phyloP scores from a whole-genome alignment of 2,329 filamentous ascomycete species.

The Byssothecium circinans region DNA sequence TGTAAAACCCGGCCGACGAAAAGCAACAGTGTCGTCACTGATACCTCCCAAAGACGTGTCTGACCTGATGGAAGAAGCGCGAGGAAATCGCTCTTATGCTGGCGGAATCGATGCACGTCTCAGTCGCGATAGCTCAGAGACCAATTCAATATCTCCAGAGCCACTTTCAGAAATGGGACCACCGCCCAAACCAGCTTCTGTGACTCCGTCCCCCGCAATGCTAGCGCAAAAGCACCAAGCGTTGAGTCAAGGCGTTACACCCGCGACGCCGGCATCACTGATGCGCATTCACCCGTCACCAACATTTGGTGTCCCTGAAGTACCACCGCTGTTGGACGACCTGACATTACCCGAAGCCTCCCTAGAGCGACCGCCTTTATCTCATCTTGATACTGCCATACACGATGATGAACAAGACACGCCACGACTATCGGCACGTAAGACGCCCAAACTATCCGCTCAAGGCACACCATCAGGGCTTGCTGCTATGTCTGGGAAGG shows the following conservation, averaged over 20 bases:
- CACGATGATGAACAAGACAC: conserved; percentile 55
- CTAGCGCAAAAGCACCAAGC: conserved; percentile 47
- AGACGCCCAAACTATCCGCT: conserved; percentile 66
- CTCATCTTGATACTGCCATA: conserved; percentile 55
- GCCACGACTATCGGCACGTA: conserved; percentile 64
- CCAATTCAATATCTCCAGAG: conserved; percentile 55
- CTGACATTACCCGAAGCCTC: conserved; percentile 72
- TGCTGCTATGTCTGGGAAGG: conserved; percentile 28
- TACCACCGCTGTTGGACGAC: conserved; percentile 56
- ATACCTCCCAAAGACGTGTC: conserved; percentile 51
- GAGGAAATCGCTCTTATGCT: conserved; percentile 24
- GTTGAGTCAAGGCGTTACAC: conserved; percentile 27
- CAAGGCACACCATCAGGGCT: conserved; percentile 51
- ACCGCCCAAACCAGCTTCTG: conserved; percentile 65
- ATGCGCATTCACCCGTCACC: conserved; percentile 60
- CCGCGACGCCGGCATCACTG: conserved; percentile 80
- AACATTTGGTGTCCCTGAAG: conserved; percentile 28
- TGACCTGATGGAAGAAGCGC: conserved; percentile 44
- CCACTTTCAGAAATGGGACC: conserved; percentile 58
- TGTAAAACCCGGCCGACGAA: conserved; percentile 62
- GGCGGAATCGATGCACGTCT: conserved; percentile 24
- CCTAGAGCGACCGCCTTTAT: conserved; percentile 51
- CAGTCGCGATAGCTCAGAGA: conserved; percentile 46
- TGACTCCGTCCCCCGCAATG: conserved; percentile 69
- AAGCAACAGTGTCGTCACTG: conserved; percentile 47